These are phyloP conservation scores for Spiromyces aspiralis DNA, from an alignment of 371 early-diverging fungal genomes.

Conservation along the genomic window DNA sequence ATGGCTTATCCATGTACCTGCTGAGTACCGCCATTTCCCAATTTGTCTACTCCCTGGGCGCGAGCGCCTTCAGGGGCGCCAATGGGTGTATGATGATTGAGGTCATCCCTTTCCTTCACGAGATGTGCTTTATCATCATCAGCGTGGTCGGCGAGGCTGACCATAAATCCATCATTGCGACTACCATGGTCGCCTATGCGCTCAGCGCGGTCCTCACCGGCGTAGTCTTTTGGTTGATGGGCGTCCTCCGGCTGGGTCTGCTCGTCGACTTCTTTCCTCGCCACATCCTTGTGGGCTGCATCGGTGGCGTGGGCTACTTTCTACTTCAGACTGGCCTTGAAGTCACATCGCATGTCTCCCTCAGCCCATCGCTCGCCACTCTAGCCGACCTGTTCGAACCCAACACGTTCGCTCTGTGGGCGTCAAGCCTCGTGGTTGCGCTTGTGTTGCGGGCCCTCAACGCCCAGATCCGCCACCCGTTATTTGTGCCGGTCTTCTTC, in stretches of 20 bases:
- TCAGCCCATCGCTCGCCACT: slow-evolving; percentile 34
- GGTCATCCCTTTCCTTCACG: slow-evolving; percentile 81
- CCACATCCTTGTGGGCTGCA: slow-evolving; percentile 89
- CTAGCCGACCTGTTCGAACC: slow-evolving; percentile 38
- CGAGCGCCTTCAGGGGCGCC: slow-evolving; percentile 76
- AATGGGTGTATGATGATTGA: slow-evolving; percentile 95
- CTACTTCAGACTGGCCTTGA: slow-evolving; percentile 81
- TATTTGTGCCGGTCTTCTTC: slow-evolving; percentile 78
- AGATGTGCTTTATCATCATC: slow-evolving; percentile 64
- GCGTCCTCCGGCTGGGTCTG: slow-evolving; percentile 59
- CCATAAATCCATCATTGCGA: slow-evolving; percentile 56
- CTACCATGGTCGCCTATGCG: slow-evolving; percentile 79
- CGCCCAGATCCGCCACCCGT: slow-evolving; percentile 38
- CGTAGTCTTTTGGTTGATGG: slow-evolving; percentile 67
- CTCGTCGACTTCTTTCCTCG: slow-evolving; percentile 87
- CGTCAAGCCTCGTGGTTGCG: slow-evolving; percentile 50
- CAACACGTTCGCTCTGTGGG: slow-evolving; percentile 60
- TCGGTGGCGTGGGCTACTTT: slow-evolving; percentile 91
- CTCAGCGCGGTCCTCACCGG: slow-evolving; percentile 74
- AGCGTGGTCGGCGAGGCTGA: slow-evolving; percentile 36
- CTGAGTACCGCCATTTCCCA: slow-evolving; percentile 68
- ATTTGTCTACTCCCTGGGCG: slow-evolving; percentile 63
- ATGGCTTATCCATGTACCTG: slow-evolving; percentile 88
- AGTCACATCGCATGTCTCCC: slow-evolving; percentile 52
- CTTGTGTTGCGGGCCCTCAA: slow-evolving; percentile 38